phyloP scores from a whole-genome alignment of 2,329 filamentous ascomycete genomes.

The Botrytis sinoallii region DNA sequence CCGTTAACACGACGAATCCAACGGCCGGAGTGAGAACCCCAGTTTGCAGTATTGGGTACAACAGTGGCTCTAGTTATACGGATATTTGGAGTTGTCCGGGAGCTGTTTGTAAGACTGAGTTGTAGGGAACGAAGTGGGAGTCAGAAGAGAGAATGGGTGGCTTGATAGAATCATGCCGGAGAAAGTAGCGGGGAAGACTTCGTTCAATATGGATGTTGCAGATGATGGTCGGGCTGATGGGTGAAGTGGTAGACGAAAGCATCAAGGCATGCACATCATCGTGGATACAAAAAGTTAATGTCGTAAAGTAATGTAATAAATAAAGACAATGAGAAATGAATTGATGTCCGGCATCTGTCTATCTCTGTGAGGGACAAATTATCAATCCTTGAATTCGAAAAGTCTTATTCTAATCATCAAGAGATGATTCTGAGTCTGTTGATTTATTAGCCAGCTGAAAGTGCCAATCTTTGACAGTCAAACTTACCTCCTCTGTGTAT shows the following conservation, averaged over 20 bases:
- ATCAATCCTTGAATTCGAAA: background rate
- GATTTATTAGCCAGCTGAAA: background rate
- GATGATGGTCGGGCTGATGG: background rate
- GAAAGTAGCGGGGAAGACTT: too few species aligned
- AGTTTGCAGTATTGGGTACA: background rate
- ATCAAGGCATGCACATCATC: background rate
- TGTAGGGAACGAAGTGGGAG: background rate
- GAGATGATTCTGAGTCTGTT: background rate
- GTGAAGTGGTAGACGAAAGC: background rate
- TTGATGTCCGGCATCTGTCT: background rate
- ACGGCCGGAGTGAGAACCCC: background rate
- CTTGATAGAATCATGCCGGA: background rate
- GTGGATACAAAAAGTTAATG: background rate
- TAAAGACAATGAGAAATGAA: background rate
- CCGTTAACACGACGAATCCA: background rate
- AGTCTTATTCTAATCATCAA: accelerated
- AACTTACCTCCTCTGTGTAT: background rate
- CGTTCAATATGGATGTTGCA: background rate
- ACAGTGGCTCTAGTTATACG: background rate
- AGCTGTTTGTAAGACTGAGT: background rate
- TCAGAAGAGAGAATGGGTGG: background rate
- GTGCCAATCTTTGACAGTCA: background rate
- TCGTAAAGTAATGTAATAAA: conserved; percentile 4
- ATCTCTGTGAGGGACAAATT: accelerated
- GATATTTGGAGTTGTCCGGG: conserved; percentile 8